Evolutionary conservation across 1,284 basidiomycete genomes (phyloP).

Genomic region (Laetiporus sulphureus): DNA sequence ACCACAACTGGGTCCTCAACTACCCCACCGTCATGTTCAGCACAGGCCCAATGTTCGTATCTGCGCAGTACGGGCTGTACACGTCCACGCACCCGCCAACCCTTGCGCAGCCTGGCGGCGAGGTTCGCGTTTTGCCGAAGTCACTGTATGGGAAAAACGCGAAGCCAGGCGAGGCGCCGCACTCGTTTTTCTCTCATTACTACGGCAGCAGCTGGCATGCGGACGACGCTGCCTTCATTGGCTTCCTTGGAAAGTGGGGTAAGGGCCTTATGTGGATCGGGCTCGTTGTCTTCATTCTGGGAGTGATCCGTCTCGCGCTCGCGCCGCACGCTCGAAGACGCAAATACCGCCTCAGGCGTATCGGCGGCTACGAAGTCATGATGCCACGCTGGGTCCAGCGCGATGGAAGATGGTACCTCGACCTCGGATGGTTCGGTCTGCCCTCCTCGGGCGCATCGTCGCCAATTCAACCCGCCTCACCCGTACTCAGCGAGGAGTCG

Average conservation of each 20-base stretch:
- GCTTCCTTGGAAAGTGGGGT: slow-evolving; percentile 84
- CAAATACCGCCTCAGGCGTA: slow-evolving; percentile 49
- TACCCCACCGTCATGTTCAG: slow-evolving; percentile 99
- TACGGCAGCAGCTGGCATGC: slow-evolving; percentile 98
- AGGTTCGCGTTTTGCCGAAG: slow-evolving; percentile 88
- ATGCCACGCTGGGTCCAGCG: slow-evolving; percentile 64
- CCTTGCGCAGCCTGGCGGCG: slow-evolving; percentile 45
- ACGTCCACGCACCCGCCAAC: slow-evolving; percentile 65
- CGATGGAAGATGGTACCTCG: slow-evolving; percentile 65
- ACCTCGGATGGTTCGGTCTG: slow-evolving; percentile 54
- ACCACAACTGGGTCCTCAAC: slow-evolving; percentile 90
- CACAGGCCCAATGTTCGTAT: slow-evolving; percentile 93
- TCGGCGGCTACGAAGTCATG: slow-evolving; percentile 69
- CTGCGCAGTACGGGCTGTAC: slow-evolving; percentile 81
- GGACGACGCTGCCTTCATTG: slow-evolving; percentile 90
- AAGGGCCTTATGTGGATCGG: slow-evolving; percentile 83
- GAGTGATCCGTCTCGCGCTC: slow-evolving; percentile 55
- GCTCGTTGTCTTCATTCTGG: slow-evolving; percentile 61
- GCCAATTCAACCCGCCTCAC: slow-evolving; percentile 39
- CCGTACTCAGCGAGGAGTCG: slow-evolving; percentile 21
- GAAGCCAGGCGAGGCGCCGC: slow-evolving; percentile 73
- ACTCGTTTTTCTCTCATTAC: slow-evolving; percentile 93
- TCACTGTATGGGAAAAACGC: slow-evolving; percentile 96
- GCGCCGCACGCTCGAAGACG: slow-evolving; percentile 43
- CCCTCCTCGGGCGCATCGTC: slow-evolving; percentile 41